phyloP scores from a whole-genome alignment of 768 basidiomycete genomes.

The Boletus tylopilopsis region DNA sequence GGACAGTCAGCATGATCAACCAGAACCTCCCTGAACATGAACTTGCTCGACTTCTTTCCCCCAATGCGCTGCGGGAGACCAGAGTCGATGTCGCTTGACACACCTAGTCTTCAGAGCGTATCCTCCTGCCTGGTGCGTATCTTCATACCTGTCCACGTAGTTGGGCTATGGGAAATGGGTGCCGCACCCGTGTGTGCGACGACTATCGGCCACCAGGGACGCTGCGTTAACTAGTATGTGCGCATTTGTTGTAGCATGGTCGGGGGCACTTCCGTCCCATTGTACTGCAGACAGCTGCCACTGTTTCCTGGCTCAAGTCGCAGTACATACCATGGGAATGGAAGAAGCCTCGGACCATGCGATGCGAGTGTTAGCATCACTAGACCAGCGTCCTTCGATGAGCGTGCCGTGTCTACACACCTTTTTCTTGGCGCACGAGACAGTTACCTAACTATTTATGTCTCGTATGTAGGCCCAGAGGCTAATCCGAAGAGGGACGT shows the following conservation, averaged over 20 bases:
- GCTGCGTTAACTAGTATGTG: slow-evolving; percentile 20
- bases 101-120: background rate
- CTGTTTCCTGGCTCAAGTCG: slow-evolving; percentile 26
- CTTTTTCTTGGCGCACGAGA: background rate
- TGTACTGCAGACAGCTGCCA: slow-evolving; percentile 32
- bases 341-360: slow-evolving; percentile 45
- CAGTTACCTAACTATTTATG: slow-evolving; percentile 5
- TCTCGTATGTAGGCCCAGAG: background rate
- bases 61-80: background rate
- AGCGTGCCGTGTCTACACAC: background rate
- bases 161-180: slow-evolving; percentile 18
- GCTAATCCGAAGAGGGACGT: slow-evolving; percentile 5
- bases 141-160: slow-evolving; percentile 2
- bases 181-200: background rate
- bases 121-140: slow-evolving; percentile 15
- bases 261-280: slow-evolving; percentile 36
- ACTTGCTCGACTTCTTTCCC: slow-evolving; percentile 5
- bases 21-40: slow-evolving; percentile 6
- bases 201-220: slow-evolving; percentile 3
- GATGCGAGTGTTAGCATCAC: slow-evolving; percentile 22
- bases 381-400: slow-evolving; percentile 18
- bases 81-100: background rate
- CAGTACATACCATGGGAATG: slow-evolving; percentile 57
- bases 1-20: slow-evolving; percentile 14
- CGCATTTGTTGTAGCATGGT: slow-evolving; percentile 31